These are phyloP conservation scores for Plasmodium ovale DNA, from an alignment of 169 alveolate species.

Conservation along the genomic window DNA sequence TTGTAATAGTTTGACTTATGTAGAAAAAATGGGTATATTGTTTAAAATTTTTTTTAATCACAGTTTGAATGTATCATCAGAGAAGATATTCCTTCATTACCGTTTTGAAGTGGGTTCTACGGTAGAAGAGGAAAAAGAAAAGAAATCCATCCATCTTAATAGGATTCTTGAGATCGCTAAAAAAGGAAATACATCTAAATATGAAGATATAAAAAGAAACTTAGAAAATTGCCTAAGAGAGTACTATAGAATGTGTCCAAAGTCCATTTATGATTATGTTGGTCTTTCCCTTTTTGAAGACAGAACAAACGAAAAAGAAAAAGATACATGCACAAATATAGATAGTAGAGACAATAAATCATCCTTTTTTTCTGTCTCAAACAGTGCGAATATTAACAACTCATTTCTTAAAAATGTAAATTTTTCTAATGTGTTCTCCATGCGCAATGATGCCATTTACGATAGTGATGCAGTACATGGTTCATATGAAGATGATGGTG, in stretches of 20 bases:
- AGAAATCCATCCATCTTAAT: background rate
- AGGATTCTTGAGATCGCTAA: slow-evolving; percentile 5
- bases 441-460: too few relatives aligned
- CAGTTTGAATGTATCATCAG: slow-evolving; percentile 32
- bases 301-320: background rate
- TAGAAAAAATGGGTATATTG: slow-evolving; percentile 32
- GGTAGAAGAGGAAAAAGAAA: background rate
- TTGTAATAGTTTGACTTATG: slow-evolving; percentile 38
- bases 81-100: slow-evolving; percentile 26
- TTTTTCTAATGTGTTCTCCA: background rate
- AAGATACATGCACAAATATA: background rate
- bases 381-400: background rate
- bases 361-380: background rate
- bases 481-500: too few relatives aligned
- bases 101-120: background rate
- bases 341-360: background rate
- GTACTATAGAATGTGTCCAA: slow-evolving; percentile 23
- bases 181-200: slow-evolving; percentile 9
- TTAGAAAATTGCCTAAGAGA: slow-evolving; percentile 24
- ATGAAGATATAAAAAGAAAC: background rate
- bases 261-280: slow-evolving; percentile 25
- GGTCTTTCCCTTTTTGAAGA: slow-evolving; percentile 14
- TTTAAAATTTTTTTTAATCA: slow-evolving; percentile 37
- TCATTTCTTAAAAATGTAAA: slow-evolving; percentile 8
- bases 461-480: too few relatives aligned